These are phyloP conservation scores for Trypanosoma mega DNA, from an alignment of 208 protist genomes.

Conservation along the genomic window DNA sequence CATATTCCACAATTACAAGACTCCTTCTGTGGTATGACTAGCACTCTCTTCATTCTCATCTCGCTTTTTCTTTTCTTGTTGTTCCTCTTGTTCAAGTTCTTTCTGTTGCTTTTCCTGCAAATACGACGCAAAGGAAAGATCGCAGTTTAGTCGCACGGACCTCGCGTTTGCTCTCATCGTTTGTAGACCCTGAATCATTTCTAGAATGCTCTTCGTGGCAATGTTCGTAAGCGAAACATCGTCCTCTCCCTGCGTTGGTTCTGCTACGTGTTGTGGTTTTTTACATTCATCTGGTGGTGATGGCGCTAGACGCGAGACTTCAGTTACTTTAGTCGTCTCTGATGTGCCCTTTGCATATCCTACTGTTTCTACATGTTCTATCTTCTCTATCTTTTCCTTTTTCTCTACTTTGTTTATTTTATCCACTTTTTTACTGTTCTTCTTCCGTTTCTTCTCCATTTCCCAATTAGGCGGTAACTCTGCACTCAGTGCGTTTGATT, in stretches of 20 bases:
- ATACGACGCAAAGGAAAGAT: constrained; percentile 72
- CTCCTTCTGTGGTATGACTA: no score
- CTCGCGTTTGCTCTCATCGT: constrained; percentile 41
- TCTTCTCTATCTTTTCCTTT: not conserved
- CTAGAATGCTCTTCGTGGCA: constrained; percentile 15
- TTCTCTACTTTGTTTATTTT: not conserved
- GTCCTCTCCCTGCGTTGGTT: not conserved
- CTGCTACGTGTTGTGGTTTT: not conserved
- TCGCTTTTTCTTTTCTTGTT: not conserved
- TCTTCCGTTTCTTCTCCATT: not conserved
- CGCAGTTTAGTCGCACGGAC: constrained; percentile 45
- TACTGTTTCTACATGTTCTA: not conserved
- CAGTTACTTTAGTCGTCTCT: no score
- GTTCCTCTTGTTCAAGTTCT: no score
- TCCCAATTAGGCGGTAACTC: no score
- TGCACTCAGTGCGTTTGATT: no score
- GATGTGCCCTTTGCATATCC: no score
- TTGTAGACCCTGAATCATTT: constrained; percentile 25
- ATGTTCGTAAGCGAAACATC: constrained; percentile 8
- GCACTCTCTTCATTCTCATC: not conserved
- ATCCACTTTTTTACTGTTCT: not conserved
- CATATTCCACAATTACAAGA: no score
- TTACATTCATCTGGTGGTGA: no score
- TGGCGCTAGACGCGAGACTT: no score
- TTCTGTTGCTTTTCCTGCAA: constrained; percentile 33